phyloP scores from a whole-genome alignment of 202 grass and related monocot genomes.

The Carex arenaria region DNA sequence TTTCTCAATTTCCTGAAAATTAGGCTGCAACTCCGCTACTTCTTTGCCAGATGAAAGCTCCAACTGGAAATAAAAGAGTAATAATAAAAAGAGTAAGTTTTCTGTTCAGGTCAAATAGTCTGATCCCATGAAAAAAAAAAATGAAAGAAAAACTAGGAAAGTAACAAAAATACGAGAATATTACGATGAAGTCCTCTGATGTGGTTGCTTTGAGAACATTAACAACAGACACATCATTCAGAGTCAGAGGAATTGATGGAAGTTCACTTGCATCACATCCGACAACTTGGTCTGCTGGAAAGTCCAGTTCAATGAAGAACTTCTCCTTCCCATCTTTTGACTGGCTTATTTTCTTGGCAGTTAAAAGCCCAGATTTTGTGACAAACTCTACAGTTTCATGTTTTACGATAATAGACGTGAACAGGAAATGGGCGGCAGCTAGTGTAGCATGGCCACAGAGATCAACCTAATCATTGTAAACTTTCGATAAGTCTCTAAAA shows the following conservation, averaged over 20 bases:
- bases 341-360: constrained; percentile 36
- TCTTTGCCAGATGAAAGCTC: constrained; percentile 84
- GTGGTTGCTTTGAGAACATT: constrained; percentile 31
- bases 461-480: constrained; percentile 30
- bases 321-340: neutral
- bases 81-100: neutral
- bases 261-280: constrained; percentile 25
- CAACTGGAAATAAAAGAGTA: constrained; percentile 44
- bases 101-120: neutral
- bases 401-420: constrained; percentile 30
- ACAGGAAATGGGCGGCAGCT: constrained; percentile 49
- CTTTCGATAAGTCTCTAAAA: neutral
- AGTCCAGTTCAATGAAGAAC: constrained; percentile 48
- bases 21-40: constrained; percentile 54
- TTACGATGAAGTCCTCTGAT: constrained; percentile 45
- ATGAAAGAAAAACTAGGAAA: neutral
- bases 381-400: constrained; percentile 28
- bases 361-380: constrained; percentile 50
- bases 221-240: constrained; percentile 35
- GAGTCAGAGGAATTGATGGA: constrained; percentile 37
- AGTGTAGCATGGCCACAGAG: constrained; percentile 57
- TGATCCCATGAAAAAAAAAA: neutral
- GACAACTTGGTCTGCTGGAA: constrained; percentile 33
- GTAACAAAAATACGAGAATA: neutral
- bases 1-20: constrained; percentile 52